Percentiles rank a stretch among this genome's conserved stretches.
Conservation (phyloP, 2,329 filamentous ascomycete genomes). For the Fusarium phyllophilum region DNA sequence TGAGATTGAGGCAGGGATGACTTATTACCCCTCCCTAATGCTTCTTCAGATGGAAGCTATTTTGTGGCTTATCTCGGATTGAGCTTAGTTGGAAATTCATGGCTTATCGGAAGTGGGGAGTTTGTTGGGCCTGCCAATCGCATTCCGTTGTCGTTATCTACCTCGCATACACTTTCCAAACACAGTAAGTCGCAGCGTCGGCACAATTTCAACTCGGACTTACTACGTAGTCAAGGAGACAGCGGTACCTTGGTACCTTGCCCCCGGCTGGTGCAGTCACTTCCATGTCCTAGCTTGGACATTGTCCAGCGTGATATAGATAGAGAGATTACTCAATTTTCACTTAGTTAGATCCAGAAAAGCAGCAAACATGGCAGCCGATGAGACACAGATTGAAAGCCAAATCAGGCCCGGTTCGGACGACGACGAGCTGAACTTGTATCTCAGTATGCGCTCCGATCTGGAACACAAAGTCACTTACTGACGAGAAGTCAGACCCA, state of each 20-base stretch:
- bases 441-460: neutral
- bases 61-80: neutral
- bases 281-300: neutral
- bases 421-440: neutral
- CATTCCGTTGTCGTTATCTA: neutral
- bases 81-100: neutral
- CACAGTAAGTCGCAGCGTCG: neutral
- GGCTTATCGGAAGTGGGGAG: neutral
- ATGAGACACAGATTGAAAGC: neutral
- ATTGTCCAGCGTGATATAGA: neutral
- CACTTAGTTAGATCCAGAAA: too few relatives aligned
- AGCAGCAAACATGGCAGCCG: neutral
- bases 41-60: neutral
- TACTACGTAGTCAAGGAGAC: neutral
- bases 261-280: neutral
- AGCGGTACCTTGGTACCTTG: neutral
- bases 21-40: neutral
- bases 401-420: neutral
- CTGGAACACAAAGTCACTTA: too few relatives aligned
- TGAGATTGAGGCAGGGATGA: neutral
- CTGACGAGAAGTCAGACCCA: neutral
- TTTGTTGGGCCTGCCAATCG: neutral
- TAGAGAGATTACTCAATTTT: neutral
- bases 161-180: neutral
- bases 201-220: neutral